phyloP scores from a whole-genome alignment of 352 stramenopile genomes.

The Plasmopara muralis region DNA sequence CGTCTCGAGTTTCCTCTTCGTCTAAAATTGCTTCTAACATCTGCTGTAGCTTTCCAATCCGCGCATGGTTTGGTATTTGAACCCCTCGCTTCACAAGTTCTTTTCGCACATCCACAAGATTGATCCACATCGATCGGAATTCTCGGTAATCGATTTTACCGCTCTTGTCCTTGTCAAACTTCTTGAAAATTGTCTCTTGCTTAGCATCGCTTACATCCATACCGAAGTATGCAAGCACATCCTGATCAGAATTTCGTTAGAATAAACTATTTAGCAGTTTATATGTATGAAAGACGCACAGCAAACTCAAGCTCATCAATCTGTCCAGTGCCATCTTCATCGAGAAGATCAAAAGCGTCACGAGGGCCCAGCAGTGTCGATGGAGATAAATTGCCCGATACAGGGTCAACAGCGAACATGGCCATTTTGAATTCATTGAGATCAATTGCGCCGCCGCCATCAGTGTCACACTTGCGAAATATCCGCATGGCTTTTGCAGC shows the following conservation, averaged over 20 bases:
- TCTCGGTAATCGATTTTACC: constrained; percentile 91
- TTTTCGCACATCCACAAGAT: constrained; percentile 68
- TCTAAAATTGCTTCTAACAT: constrained; percentile 87
- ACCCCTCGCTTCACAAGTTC: constrained; percentile 84
- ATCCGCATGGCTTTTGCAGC: constrained; percentile 87
- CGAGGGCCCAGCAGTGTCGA: constrained; percentile 74
- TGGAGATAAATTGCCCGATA: constrained; percentile 77
- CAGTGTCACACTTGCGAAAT: constrained; percentile 88
- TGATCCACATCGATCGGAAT: constrained; percentile 91
- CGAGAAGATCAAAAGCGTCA: constrained; percentile 90
- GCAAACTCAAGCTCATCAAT: constrained; percentile 93
- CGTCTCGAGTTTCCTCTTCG: constrained; percentile 84
- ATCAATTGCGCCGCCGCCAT: constrained; percentile 87
- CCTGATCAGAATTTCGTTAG: constrained; percentile 21
- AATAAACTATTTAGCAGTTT: not conserved
- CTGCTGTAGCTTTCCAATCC: constrained; percentile 64
- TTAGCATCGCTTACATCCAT: constrained; percentile 86
- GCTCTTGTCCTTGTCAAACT: constrained; percentile 89
- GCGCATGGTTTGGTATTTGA: constrained; percentile 85
- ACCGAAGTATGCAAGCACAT: constrained; percentile 91
- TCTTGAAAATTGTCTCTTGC: constrained; percentile 88
- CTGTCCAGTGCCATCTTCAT: constrained; percentile 81
- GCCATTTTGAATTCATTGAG: constrained; percentile 92
- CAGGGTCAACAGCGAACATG: constrained; percentile 87
- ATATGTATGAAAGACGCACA: constrained; percentile 21